Percentiles rank a stretch among this genome's conserved stretches.
Conservation (phyloP, 2,329 filamentous ascomycete genomes). For the Epichloe gansuensis region DNA sequence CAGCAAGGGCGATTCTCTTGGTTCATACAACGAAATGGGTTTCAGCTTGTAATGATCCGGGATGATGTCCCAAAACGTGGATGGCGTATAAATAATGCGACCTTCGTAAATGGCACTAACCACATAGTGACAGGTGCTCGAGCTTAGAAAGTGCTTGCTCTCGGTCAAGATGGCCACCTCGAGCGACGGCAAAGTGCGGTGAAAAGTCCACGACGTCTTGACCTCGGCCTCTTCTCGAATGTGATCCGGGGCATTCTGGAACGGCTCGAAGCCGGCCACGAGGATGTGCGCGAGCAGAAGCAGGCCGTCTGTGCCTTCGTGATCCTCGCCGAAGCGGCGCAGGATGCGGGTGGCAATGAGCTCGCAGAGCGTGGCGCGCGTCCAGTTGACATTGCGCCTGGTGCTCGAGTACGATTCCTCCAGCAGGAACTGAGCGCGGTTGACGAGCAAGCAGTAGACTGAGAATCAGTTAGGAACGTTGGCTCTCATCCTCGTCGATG, state of each 20-base stretch:
- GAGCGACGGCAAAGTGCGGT: slow-evolving; percentile 59
- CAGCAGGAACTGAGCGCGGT: slow-evolving; percentile 65
- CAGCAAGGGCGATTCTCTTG: slow-evolving; percentile 58
- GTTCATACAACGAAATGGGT: slow-evolving; percentile 71
- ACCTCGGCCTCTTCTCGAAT: slow-evolving; percentile 47
- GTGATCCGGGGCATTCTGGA: slow-evolving; percentile 65
- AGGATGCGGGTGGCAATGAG: slow-evolving; percentile 68
- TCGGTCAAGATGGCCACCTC: slow-evolving; percentile 77
- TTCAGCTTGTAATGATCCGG: slow-evolving; percentile 79
- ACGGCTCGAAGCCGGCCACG: slow-evolving; percentile 74
- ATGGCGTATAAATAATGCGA: slow-evolving; percentile 70
- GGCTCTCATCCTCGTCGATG: not conserved
- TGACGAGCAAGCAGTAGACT: slow-evolving; percentile 78
- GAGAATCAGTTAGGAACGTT: slow-evolving; percentile 1
- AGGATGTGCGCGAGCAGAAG: slow-evolving; percentile 67
- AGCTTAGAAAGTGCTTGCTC: slow-evolving; percentile 66
- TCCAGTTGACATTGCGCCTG: slow-evolving; percentile 70
- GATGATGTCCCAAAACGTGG: slow-evolving; percentile 69
- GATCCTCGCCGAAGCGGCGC: slow-evolving; percentile 67
- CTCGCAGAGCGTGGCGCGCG: slow-evolving; percentile 68
- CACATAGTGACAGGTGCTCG: slow-evolving; percentile 69
- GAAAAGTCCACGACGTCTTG: slow-evolving; percentile 34
- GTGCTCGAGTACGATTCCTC: slow-evolving; percentile 67
- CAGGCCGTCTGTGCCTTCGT: slow-evolving; percentile 57
- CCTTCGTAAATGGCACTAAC: slow-evolving; percentile 75